Evolutionary conservation across 352 stramenopile genomes (phyloP), one percentile per base, ranked within the genome.

Genomic region (Pythium vanterpoolii): DNA sequence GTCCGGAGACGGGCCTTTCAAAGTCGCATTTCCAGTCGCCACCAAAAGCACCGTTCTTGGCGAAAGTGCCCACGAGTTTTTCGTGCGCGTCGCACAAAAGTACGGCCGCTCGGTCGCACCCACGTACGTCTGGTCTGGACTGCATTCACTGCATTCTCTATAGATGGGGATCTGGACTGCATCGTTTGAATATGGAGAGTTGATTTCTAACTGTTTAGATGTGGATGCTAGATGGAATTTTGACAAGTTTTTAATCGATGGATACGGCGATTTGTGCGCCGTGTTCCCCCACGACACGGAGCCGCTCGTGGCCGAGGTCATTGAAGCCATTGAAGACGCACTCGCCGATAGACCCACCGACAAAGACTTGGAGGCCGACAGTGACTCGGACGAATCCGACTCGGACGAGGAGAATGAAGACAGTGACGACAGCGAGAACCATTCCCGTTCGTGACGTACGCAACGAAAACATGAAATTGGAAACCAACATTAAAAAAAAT

Each of bases 161-260:
- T 60, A 14, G 33, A 28, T 56, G 14, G n/a, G n/a, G n/a, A n/a
- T n/a, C n/a, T n/a, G n/a, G n/a, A n/a, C n/a, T n/a, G n/a, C n/a
- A n/a, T n/a, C n/a, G n/a, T n/a, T n/a, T n/a, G n/a, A n/a, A n/a
- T n/a, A n/a, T n/a, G n/a, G n/a, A n/a, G n/a, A n/a, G n/a, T n/a
- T n/a, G n/a, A n/a, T n/a, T n/a, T n/a, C n/a, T n/a, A n/a, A n/a
- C n/a, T 59, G 26, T 11, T 44, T 36, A 3, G 7, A 19, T 55
- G n/a, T n/a, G n/a, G n/a, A n/a, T n/a, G n/a, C n/a, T 52, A 81
- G 72, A 46, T 87, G 81, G 81, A 91, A 91, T 42, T 91, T 91
- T 64, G 82, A 91, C 78, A 91, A 91, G 66, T 91, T 91, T 60
- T 39, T 91, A 38, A 61, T 91, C 40, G 79, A 91, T 40, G 60